Base-by-base conservation (phyloP, 495 filamentous ascomycete genomes). In the Hypoxylon trugodes region DNA sequence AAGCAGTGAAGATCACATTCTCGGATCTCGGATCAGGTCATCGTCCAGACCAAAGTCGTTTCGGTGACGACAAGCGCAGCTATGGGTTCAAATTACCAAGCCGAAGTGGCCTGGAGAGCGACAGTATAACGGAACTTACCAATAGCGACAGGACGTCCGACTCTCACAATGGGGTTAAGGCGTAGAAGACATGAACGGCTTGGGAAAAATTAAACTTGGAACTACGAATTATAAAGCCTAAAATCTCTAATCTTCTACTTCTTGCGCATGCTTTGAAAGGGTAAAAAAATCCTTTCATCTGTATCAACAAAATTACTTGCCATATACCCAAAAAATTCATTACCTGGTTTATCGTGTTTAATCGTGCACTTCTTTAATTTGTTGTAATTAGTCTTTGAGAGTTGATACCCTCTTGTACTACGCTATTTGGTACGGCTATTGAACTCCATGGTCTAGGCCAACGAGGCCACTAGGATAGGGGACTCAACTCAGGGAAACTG, bases 121-220 rank as follows among this genome's bases (percentile, higher is more conserved):
- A 82, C 41, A 78, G 75, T 54, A 79, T 77, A 71, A 79, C 74
- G 12, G 79, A 80, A 45, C 65, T 82, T 16, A 73, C 78, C 3
- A 63, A 55, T 22, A 71, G 66, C 35, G 55, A 59, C 7, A 59
- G 68, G 9, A 63, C 47, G 35, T 61, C 69, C 1, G 30, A 69
- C 36, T 59, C 53, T 10, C 37, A 35, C 16, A 48, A 60, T 7
- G 65, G 51, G 1, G 21, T 8, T 1, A 68, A 56, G 19, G 43
- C 49, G 8, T 36, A 36, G 7, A 12, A 43, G 10, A 33, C 30
- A 40, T 46, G 16, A 51, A 9, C n/a, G n/a, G n/a, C n/a, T n/a
- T n/a, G n/a, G n/a, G n/a, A n/a, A 6, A 6, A 7, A 15, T 7
- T 10, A 42, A 13, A 49, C 6, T 6, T 24, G 4, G 33, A 9